These are phyloP conservation scores for Phycomyces nitens DNA, from an alignment of 192 early-diverging fungal species.

Conservation along the genomic window DNA sequence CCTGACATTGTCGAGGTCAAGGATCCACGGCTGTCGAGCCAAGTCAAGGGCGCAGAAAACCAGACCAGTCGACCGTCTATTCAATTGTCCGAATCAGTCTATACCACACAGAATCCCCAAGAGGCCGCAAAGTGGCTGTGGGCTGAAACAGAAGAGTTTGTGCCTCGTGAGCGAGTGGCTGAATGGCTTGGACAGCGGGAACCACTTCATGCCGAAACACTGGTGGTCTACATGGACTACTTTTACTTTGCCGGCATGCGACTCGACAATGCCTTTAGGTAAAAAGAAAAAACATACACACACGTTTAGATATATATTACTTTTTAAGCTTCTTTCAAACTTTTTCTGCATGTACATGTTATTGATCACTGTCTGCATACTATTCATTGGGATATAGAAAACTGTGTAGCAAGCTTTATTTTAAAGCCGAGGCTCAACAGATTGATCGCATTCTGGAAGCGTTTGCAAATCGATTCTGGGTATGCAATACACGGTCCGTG, in stretches of 20 bases:
- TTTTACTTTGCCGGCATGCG: slow-evolving; percentile 70
- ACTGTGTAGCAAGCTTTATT: slow-evolving; percentile 72
- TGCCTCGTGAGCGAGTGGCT: slow-evolving; percentile 36
- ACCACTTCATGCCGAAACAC: slow-evolving; percentile 43
- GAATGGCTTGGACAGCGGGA: slow-evolving; percentile 45
- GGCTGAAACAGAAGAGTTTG: slow-evolving; percentile 39
- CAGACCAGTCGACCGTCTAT: background rate
- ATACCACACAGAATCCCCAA: background rate
- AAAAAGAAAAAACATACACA: slow-evolving; percentile 68
- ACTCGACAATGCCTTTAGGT: slow-evolving; percentile 78
- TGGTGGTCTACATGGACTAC: slow-evolving; percentile 69
- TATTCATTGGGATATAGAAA: slow-evolving; percentile 26
- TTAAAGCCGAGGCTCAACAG: slow-evolving; percentile 91
- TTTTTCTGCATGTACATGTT: background rate
- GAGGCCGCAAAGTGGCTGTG: slow-evolving; percentile 26
- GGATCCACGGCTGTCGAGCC: slow-evolving; percentile 6
- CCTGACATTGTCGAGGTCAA: background rate
- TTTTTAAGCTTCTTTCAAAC: background rate
- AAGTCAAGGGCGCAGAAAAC: background rate
- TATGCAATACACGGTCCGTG: slow-evolving; percentile 71
- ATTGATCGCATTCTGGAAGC: slow-evolving; percentile 85
- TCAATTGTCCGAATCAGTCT: background rate
- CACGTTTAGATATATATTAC: slow-evolving; percentile 30
- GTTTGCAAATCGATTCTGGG: slow-evolving; percentile 77
- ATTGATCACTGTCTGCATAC: background rate